A percentile compares a stretch with the other conserved stretches of the same genome.
phyloP scores from a whole-genome alignment of 306 rosid genomes.

The Benincasa hispida region DNA sequence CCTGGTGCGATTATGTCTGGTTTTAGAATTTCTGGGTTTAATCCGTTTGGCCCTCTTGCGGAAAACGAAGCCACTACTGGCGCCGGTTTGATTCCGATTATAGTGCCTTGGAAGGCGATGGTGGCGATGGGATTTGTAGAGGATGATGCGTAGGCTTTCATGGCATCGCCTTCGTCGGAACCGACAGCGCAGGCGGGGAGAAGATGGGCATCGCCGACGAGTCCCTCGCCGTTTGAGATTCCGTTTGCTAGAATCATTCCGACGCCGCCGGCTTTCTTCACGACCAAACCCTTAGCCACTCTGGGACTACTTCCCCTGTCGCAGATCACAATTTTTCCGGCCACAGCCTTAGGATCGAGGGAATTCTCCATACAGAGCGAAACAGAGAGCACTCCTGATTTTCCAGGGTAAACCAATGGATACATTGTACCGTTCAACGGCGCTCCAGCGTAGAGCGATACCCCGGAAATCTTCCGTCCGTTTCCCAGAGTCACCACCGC shows the following conservation, averaged over 20 bases:
- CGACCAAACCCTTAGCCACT: conserved; percentile 77
- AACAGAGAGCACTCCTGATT: conserved; percentile 44
- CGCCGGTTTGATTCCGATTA: conserved; percentile 78
- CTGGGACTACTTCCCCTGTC: conserved; percentile 74
- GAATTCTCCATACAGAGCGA: conserved; percentile 84
- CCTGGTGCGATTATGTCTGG: conserved; percentile 90
- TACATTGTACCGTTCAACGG: conserved; percentile 53
- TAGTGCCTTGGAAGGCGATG: conserved; percentile 58
- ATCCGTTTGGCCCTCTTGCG: conserved; percentile 59
- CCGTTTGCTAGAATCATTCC: conserved; percentile 88
- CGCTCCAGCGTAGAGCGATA: conserved; percentile 57
- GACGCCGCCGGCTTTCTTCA: conserved; percentile 72
- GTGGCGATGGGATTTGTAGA: conserved; percentile 47
- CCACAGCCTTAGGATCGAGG: conserved; percentile 44
- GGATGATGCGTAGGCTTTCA: conserved; percentile 50
- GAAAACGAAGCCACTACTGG: conserved; percentile 81
- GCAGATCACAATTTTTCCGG: conserved; percentile 67
- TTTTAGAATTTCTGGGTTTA: conserved; percentile 67
- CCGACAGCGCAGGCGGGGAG: conserved; percentile 75
- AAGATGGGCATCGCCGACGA: conserved; percentile 77
- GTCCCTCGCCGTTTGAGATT: conserved; percentile 66
- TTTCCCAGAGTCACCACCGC: conserved; percentile 48
- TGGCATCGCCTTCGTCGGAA: conserved; percentile 45
- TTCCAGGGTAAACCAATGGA: conserved; percentile 63
- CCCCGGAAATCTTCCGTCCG: conserved; percentile 50